A percentile compares a stretch with the other conserved stretches of the same genome.
Conservation (phyloP, 345 rosid genomes). For the Carallia pectinifolia region DNA sequence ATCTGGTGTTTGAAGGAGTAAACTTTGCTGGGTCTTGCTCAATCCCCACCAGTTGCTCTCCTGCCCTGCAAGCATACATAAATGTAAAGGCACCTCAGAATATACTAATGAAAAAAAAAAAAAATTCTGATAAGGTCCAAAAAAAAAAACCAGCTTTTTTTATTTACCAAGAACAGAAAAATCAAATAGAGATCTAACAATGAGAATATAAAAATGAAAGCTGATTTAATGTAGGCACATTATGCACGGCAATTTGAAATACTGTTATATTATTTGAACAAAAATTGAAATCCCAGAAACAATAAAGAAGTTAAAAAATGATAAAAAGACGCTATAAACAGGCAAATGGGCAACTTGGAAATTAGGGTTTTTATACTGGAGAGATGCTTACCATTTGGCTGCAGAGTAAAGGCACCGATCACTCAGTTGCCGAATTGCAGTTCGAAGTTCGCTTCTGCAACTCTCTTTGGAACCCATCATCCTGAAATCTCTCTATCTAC, state of each 20-base stretch:
- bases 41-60: conserved; percentile 87
- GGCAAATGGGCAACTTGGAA: conserved; percentile 1
- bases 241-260: no score
- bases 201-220: no score
- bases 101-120: background rate
- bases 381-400: conserved; percentile 62
- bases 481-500: background rate
- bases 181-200: no score
- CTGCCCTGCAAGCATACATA: conserved; percentile 57
- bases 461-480: conserved; percentile 76
- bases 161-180: no score
- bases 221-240: no score
- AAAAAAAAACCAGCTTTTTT: no score
- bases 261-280: background rate
- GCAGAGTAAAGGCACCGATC: conserved; percentile 91
- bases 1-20: conserved; percentile 90
- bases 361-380: conserved; percentile 44
- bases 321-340: background rate
- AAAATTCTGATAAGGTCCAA: background rate
- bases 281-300: background rate
- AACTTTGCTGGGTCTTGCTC: conserved; percentile 86
- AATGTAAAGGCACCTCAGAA: background rate
- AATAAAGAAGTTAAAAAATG: background rate
- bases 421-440: conserved; percentile 75
- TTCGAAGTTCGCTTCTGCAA: conserved; percentile 75